Evolutionary conservation across 306 rosid genomes (phyloP), one percentile per base, ranked within the genome.

Genomic region (Abrus pulchellus): DNA sequence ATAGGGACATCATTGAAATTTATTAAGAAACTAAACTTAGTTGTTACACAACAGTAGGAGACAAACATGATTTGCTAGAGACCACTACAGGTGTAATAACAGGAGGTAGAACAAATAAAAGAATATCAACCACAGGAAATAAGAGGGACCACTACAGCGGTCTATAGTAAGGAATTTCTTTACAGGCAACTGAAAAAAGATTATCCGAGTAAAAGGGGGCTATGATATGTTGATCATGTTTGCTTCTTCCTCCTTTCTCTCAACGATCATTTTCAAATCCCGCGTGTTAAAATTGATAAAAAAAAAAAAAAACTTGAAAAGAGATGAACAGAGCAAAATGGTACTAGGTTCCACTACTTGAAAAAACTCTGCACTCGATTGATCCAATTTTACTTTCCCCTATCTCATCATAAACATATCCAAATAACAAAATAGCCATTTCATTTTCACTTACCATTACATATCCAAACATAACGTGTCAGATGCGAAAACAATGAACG

Each of bases 111-210:
- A 20, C 20, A 20, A 20, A 20, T 20, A 20, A 20, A 44, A 52
- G 29, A 3, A 14, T 65, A 49, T 72, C 57, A 56, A 78, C 62
- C 52, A 44, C 41, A 44, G 45, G 49, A 56, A 45, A 52, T 5
- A 13, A 47, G 30, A 52, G 28, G 29, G n/a, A 27, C 41, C 54
- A 54, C 5, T 20, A 50, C 5, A 44, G 28, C 57, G 20, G 20
- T 20, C 20, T 27, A 27, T 34, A 54, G 3, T 56, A 45, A 5
- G 5, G 7, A 55, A 12, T 3, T 60, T 60, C 11, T 70, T 59
- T 48, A 48, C 12, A 1, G 77, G 53, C 3, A 62, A 69, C n/a
- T 40, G 40, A 72, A 14, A 54, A 63, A 76, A 32, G 52, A 70
- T 32, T 38, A 72, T 62, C 2, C 64, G 52, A 72, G 61, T 34